These are phyloP conservation scores for Pseudozyma tsukubaensis DNA, from an alignment of 1,284 basidiomycete genomes.

Conservation along the genomic window DNA sequence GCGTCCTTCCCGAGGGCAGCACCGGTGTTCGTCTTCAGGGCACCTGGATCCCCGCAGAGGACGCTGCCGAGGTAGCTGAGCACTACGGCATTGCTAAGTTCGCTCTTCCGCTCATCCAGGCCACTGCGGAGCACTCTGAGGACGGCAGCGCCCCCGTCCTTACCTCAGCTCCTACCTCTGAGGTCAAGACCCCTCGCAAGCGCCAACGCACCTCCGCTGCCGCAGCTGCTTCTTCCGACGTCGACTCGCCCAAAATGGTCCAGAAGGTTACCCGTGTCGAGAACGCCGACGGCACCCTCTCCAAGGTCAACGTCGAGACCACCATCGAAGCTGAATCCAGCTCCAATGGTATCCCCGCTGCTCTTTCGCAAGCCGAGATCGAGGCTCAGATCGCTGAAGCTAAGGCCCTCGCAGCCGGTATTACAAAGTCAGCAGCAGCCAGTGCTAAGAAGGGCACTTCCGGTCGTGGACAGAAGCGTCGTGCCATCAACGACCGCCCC, in stretches of 20 bases:
- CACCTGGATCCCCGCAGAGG: conserved; percentile 82
- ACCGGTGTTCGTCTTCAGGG: conserved; percentile 78
- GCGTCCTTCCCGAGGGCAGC: conserved; percentile 58
- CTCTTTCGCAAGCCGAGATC: conserved; percentile 58
- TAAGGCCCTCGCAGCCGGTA: conserved; percentile 60
- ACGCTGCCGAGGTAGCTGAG: conserved; percentile 78
- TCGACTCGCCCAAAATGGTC: conserved; percentile 46
- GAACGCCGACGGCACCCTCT: conserved; percentile 36
- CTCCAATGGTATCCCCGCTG: conserved; percentile 28
- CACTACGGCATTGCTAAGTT: conserved; percentile 76
- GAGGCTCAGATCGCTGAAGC: conserved; percentile 63
- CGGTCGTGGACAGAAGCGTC: conserved; percentile 49
- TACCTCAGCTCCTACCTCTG: conserved; percentile 37
- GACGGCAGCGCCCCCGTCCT: conserved; percentile 55
- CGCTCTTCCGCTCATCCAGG: conserved; percentile 77
- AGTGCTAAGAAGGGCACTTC: conserved; percentile 15
- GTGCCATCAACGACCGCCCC: conserved; percentile 59
- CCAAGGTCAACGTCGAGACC: conserved; percentile 48
- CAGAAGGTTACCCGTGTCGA: conserved; percentile 40
- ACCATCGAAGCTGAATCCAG: conserved; percentile 31
- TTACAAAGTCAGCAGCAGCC: conserved; percentile 40
- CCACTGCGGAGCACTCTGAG: conserved; percentile 78
- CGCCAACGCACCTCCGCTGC: conserved; percentile 39
- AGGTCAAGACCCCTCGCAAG: conserved; percentile 49
- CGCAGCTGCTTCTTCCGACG: conserved; percentile 29